phyloP scores from a whole-genome alignment of 129 eudicot species.

The Cynara cardunculus region DNA sequence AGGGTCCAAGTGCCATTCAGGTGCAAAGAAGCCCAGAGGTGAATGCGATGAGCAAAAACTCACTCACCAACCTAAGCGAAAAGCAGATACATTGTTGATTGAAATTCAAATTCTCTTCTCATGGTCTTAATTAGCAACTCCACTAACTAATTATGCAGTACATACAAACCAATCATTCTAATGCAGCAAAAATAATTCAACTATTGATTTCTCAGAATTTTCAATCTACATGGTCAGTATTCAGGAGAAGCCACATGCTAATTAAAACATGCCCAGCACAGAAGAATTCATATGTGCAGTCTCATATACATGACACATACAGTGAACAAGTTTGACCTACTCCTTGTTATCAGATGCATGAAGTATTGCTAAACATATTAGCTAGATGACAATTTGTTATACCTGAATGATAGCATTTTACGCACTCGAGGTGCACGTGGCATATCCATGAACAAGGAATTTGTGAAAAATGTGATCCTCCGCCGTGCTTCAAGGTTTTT shows the following conservation, averaged over 20 bases:
- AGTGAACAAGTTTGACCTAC: constrained; percentile 2
- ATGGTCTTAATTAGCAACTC: neutral
- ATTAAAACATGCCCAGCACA: neutral
- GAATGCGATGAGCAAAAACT: constrained; percentile 18
- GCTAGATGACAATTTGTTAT: neutral
- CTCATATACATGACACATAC: neutral
- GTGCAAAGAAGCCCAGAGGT: neutral
- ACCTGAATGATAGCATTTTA: constrained; percentile 98
- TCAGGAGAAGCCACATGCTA: constrained; percentile 5
- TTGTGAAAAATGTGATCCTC: constrained; percentile 91
- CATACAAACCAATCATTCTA: neutral
- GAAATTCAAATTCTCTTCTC: constrained; percentile 2
- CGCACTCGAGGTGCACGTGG: constrained; percentile 99
- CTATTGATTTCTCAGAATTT: neutral
- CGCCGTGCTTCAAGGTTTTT: constrained; percentile 96
- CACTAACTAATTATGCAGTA: neutral
- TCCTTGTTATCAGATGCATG: neutral
- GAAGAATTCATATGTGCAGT: neutral
- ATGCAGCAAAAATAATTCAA: neutral
- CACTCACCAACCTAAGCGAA: neutral
- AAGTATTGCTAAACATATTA: constrained; percentile 6
- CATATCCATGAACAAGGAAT: constrained; percentile 97
- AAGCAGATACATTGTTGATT: constrained; percentile 6
- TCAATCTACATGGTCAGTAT: neutral
- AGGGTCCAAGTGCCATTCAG: neutral